Evolutionary conservation across 495 filamentous ascomycete species (phyloP).

Genomic region (Opeltia flavorubescens): DNA sequence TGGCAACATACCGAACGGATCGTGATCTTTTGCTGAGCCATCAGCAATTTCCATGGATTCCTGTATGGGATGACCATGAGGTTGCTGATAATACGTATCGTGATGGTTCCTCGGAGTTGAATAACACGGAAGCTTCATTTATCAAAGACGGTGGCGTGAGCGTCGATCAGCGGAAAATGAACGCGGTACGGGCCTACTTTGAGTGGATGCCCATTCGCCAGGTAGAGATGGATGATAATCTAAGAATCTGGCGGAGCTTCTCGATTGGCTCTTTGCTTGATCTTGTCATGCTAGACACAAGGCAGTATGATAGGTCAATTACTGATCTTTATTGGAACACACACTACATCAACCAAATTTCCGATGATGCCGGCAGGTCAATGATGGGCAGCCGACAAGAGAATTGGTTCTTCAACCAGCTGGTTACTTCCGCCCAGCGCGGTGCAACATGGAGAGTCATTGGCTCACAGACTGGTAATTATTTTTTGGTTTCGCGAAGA

Average conservation of each 20-base stretch:
- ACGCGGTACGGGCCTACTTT: conserved; percentile 52
- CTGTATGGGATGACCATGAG: conserved; percentile 58
- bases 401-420: conserved; percentile 50
- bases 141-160: conserved; percentile 43
- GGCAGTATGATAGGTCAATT: conserved; percentile 47
- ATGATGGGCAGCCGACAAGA: conserved; percentile 56
- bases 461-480: conserved; percentile 39
- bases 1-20: conserved; percentile 50
- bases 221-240: conserved; percentile 55
- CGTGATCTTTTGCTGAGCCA: conserved; percentile 43
- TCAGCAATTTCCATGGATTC: conserved; percentile 50
- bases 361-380: conserved; percentile 41
- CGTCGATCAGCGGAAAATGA: conserved; percentile 57
- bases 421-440: conserved; percentile 35
- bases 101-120: conserved; percentile 37
- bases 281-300: conserved; percentile 55
- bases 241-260: conserved; percentile 58
- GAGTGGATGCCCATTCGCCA: conserved; percentile 29
- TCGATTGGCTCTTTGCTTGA: conserved; percentile 50
- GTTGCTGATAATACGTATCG: conserved; percentile 45
- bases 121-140: conserved; percentile 50
- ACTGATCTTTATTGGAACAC: conserved; percentile 37
- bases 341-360: conserved; percentile 40
- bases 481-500: no score
- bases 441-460: conserved; percentile 51